phyloP scores from a whole-genome alignment of 139 green algal genomes.

The Chlamydomonas incerta region DNA sequence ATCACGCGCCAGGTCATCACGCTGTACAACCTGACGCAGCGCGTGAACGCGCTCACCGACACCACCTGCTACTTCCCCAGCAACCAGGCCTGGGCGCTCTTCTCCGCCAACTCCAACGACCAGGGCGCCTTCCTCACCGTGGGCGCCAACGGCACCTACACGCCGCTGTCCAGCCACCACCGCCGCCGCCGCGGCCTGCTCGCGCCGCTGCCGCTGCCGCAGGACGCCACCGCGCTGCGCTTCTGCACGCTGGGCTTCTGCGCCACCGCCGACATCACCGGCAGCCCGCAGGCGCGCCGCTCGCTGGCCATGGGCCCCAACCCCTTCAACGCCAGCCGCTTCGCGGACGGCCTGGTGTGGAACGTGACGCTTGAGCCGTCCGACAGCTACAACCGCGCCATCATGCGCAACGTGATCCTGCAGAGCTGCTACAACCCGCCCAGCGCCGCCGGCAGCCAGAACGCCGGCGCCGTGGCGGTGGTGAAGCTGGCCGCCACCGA shows the following conservation, averaged over 20 bases:
- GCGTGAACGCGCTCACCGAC: neutral
- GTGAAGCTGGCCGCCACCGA: neutral
- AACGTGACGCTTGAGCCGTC: conserved; percentile 10
- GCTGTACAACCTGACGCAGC: conserved; percentile 1
- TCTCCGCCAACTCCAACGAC: conserved; percentile 7
- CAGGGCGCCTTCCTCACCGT: conserved; percentile 5
- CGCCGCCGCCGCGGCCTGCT: neutral
- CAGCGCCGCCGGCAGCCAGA: neutral
- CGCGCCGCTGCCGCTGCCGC: neutral
- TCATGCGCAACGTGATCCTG: conserved; percentile 13
- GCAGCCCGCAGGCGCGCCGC: neutral
- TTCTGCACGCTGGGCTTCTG: neutral
- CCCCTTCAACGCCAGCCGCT: neutral
- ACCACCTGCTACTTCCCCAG: conserved; percentile 42
- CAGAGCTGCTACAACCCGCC: conserved; percentile 18
- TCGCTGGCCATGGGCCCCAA: neutral
- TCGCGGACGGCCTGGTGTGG: conserved; percentile 5
- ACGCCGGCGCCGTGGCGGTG: neutral
- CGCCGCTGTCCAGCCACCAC: neutral
- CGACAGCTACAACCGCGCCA: neutral
- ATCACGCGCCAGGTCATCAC: conserved; percentile 28
- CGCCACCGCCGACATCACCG: neutral
- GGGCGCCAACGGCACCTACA: neutral
- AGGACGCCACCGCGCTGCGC: neutral
- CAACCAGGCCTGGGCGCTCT: conserved; percentile 26